Base-by-base conservation (phyloP, 192 early-diverging fungal species). In the Physocladia obscura region DNA sequence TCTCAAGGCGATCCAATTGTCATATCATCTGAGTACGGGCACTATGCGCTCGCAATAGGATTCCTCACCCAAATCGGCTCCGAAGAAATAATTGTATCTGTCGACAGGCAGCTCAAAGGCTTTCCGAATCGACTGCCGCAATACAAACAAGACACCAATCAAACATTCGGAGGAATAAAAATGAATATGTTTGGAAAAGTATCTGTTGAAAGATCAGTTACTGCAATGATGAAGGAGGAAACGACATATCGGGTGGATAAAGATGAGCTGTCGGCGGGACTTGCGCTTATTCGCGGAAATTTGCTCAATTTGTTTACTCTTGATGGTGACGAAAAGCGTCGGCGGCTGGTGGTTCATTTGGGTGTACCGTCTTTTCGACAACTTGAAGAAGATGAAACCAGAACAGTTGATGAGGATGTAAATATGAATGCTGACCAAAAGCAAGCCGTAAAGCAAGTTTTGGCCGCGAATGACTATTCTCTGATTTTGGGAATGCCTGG, bases 401-500 rank as follows among this genome's bases (percentile, higher is more conserved):
- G 21, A 17, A 34, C 52, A 34, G 32, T 57, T 1, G 50, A 56
- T 2, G 49, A 69, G n/a, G 71, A 79, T 34, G 22, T 65, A 32
- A 44, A 39, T 29, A 74, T 97, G 26, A 97, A 97, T 62, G 34
- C 68, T 2, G 89, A 93, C 48, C 94, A 96, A 71, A 74, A 77
- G 27, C 57, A 40, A 1, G 92, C 89, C 3, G 65, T 96, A 11
- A 74, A 89, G 2, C 87, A 85, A 31, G 91, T 93, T n/a, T 57
- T 96, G 24, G 44, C 51, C n/a, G 91, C 91, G 0, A 72, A 84
- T 48, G 96, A 98, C 64, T 98, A 97, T 80, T 81, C 90, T 8
- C 74, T 98, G 35, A 90, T 98, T 44, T 77, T 96, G 29, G 96
- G 96, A 15, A 97, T 97, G 95, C 96, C 96, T 0, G 96, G 96